phyloP scores from a whole-genome alignment of 345 rosid genomes.

The Raphanus sativus region DNA sequence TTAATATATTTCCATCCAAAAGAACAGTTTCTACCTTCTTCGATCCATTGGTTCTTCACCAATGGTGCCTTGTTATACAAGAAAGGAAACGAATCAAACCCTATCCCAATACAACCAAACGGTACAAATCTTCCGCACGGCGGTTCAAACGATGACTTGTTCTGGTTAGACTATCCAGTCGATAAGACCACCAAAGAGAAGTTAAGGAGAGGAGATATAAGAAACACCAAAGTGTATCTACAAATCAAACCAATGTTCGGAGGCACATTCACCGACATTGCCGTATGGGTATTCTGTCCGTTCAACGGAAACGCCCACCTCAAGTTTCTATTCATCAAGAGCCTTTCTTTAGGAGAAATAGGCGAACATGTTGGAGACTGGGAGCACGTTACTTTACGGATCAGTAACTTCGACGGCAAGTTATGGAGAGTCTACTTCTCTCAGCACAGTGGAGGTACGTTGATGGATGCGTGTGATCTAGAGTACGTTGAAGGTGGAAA shows the following conservation, averaged over 20 bases:
- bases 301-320: constrained; percentile 70
- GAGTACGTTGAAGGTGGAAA: constrained; percentile 47
- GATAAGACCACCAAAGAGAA: constrained; percentile 46
- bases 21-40: constrained; percentile 62
- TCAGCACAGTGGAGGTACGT: constrained; percentile 61
- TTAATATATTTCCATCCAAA: constrained; percentile 66
- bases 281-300: constrained; percentile 71
- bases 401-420: constrained; percentile 73
- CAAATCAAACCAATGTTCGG: constrained; percentile 78
- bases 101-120: constrained; percentile 42
- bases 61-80: constrained; percentile 62
- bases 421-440: constrained; percentile 53
- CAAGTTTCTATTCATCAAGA: constrained; percentile 49
- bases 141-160: constrained; percentile 58
- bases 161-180: constrained; percentile 70
- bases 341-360: constrained; percentile 49
- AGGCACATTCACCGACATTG: constrained; percentile 66
- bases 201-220: constrained; percentile 59
- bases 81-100: constrained; percentile 58
- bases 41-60: constrained; percentile 55
- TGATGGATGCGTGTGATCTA: constrained; percentile 55
- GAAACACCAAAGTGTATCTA: constrained; percentile 48
- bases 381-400: constrained; percentile 76
- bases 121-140: constrained; percentile 85
- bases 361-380: constrained; percentile 85